phyloP scores from a whole-genome alignment of 129 eudicot species.

The Tagetes patula region DNA sequence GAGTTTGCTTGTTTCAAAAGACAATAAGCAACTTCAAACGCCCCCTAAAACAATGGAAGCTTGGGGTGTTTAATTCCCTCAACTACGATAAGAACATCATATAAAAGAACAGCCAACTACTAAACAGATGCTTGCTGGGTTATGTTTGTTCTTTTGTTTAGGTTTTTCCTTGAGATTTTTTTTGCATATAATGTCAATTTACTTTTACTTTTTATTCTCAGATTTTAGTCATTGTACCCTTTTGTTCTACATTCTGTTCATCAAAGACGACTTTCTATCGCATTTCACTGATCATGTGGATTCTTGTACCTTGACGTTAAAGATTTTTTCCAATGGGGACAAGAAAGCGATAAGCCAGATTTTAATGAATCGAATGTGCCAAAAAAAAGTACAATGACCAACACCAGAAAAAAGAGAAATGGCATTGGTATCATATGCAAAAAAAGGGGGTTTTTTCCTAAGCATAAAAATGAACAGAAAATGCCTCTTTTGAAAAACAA shows the following conservation, averaged over 20 bases:
- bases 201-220: not conserved
- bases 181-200: not conserved
- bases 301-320: not conserved
- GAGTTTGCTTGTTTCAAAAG: not conserved
- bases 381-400: not conserved
- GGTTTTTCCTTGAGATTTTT: not conserved
- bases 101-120: not conserved
- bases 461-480: constrained; percentile 3
- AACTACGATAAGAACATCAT: not conserved
- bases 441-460: not conserved
- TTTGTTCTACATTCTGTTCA: not conserved
- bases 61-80: not conserved
- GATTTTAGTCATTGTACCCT: not conserved
- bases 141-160: not conserved
- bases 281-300: constrained; percentile 3
- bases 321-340: not conserved
- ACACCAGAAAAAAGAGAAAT: not conserved
- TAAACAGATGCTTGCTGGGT: not conserved
- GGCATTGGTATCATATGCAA: not conserved
- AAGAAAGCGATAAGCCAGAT: not conserved
- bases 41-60: not conserved
- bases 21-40: not conserved
- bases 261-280: not conserved
- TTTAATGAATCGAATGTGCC: not conserved
- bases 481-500: not conserved